phyloP scores from a whole-genome alignment of 768 basidiomycete genomes.

The Calocybe indica region DNA sequence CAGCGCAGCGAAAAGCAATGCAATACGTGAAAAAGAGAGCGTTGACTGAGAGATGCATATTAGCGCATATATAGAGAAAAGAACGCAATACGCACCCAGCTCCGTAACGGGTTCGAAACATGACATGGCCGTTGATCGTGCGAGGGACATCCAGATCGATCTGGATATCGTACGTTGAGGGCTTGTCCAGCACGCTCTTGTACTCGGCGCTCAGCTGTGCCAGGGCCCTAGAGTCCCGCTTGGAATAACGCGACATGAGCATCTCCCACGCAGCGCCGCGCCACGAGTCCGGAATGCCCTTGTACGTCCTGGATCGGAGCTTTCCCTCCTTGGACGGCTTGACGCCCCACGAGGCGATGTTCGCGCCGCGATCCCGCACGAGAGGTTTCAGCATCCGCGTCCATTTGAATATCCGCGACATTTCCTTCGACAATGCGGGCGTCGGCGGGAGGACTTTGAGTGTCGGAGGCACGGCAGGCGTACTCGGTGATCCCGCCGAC shows the following conservation, averaged over 20 bases:
- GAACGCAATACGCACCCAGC: constrained; percentile 62
- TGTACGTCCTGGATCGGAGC: constrained; percentile 75
- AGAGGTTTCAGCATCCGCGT: constrained; percentile 78
- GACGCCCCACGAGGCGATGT: constrained; percentile 69
- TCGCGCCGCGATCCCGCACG: constrained; percentile 69
- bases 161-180: constrained; percentile 90
- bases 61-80: constrained; percentile 1
- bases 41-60: constrained; percentile 53
- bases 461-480: constrained; percentile 39
- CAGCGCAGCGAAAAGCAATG: constrained; percentile 90
- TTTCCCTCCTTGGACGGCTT: constrained; percentile 60
- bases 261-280: constrained; percentile 88
- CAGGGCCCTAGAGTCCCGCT: constrained; percentile 39
- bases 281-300: constrained; percentile 97
- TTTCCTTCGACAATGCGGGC: constrained; percentile 55
- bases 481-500: constrained; percentile 37
- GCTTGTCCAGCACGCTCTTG: constrained; percentile 61
- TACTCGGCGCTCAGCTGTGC: constrained; percentile 43
- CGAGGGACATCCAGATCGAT: constrained; percentile 97
- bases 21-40: constrained; percentile 90
- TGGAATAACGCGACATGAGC: constrained; percentile 54
- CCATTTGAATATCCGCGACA: constrained; percentile 85
- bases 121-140: constrained; percentile 90
- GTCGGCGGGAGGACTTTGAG: constrained; percentile 43
- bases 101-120: constrained; percentile 95